phyloP scores from a whole-genome alignment of 1,284 basidiomycete genomes.

The Blastosporella zonata region DNA sequence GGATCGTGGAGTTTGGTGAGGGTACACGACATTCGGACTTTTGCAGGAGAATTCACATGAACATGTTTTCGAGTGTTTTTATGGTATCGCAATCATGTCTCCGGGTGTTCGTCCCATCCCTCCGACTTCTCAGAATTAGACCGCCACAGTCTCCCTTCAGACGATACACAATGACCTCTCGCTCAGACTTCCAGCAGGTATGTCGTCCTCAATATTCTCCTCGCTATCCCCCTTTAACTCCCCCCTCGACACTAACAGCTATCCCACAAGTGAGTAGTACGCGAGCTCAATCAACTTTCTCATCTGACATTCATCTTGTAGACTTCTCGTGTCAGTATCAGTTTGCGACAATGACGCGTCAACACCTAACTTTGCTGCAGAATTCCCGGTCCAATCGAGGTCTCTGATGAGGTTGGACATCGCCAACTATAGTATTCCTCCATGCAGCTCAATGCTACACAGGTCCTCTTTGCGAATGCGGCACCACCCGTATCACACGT shows the following conservation, averaged over 20 bases:
- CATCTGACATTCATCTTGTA: slow-evolving; percentile 22
- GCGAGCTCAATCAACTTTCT: neutral
- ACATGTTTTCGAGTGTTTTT: slow-evolving; percentile 18
- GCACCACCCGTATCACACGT: slow-evolving; percentile 90
- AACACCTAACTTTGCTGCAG: slow-evolving; percentile 29
- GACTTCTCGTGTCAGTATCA: slow-evolving; percentile 63
- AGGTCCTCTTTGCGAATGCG: slow-evolving; percentile 73
- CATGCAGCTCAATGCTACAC: too few species aligned
- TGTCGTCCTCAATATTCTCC: too few species aligned
- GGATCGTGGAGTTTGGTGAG: slow-evolving; percentile 2
- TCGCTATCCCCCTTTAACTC: neutral
- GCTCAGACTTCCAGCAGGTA: slow-evolving; percentile 21
- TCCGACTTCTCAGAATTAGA: slow-evolving; percentile 16
- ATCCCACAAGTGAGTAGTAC: slow-evolving; percentile 59
- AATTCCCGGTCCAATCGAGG: slow-evolving; percentile 83
- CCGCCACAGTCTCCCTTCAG: neutral
- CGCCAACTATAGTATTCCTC: too few species aligned
- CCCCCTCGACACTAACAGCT: slow-evolving; percentile 33
- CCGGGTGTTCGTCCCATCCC: slow-evolving; percentile 14
- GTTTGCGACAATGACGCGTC: slow-evolving; percentile 12
- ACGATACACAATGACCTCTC: slow-evolving; percentile 17
- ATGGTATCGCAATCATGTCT: slow-evolving; percentile 16
- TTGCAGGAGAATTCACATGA: slow-evolving; percentile 15
- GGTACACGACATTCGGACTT: neutral
- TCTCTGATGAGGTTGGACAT: slow-evolving; percentile 67